Percentiles rank a stretch among this genome's conserved stretches.
Evolutionary conservation across 192 early-diverging fungal species (phyloP).

Genomic region (Dissophora globulifera): DNA sequence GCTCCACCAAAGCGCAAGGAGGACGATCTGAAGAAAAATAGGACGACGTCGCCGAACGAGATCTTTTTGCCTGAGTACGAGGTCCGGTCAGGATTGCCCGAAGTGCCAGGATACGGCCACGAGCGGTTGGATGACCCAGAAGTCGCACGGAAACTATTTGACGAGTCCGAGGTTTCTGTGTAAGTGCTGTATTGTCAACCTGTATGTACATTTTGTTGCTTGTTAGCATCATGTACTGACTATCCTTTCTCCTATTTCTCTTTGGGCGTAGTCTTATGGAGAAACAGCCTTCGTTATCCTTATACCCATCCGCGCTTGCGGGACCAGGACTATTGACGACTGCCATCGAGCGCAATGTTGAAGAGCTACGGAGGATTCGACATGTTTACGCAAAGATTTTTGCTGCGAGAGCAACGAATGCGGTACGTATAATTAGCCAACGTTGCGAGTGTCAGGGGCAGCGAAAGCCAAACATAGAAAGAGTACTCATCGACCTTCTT

Average conservation of each 20-base stretch:
- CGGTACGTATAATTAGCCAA: constrained; percentile 34
- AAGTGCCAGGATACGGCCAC: constrained; percentile 36
- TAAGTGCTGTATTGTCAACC: constrained; percentile 2
- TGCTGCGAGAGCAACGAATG: constrained; percentile 48
- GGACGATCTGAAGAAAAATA: constrained; percentile 47
- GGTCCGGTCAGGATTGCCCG: constrained; percentile 55
- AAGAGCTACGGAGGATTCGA: constrained; percentile 55
- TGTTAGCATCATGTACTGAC: not conserved
- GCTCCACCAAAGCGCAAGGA: constrained; percentile 38
- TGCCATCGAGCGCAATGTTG: constrained; percentile 57
- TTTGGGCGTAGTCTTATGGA: constrained; percentile 16
- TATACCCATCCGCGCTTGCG: constrained; percentile 53
- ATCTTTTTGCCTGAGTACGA: constrained; percentile 66
- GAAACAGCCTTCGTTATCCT: constrained; percentile 45
- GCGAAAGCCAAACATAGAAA: too few relatives aligned
- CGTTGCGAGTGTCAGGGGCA: not conserved
- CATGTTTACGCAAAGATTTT: constrained; percentile 57
- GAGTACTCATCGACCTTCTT: not conserved
- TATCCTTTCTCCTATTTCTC: not conserved
- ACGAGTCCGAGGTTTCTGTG: constrained; percentile 37
- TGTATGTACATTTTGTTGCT: not conserved
- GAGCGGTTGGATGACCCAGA: constrained; percentile 27
- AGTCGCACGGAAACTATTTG: constrained; percentile 30
- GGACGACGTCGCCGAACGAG: constrained; percentile 3
- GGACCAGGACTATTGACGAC: constrained; percentile 52